Evolutionary conservation across 2,329 filamentous ascomycete genomes (phyloP).

Genomic region (Aureobasidium sp.): DNA sequence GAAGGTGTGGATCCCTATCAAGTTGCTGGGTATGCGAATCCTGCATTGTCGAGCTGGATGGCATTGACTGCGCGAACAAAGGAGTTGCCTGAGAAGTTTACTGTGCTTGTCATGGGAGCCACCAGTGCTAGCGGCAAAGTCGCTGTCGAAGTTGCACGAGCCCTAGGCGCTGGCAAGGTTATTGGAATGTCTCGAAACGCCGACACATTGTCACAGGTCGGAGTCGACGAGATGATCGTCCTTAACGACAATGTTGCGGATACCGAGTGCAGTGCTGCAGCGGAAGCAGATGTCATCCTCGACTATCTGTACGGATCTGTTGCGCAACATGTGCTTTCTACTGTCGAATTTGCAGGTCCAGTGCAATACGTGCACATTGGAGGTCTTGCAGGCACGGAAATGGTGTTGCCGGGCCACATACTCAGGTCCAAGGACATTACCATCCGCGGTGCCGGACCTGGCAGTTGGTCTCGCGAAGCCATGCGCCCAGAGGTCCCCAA

Average conservation of each 20-base stretch:
- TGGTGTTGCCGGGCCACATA: slow-evolving; percentile 37
- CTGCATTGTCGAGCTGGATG: slow-evolving; percentile 53
- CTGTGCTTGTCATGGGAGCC: slow-evolving; percentile 47
- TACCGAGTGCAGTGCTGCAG: slow-evolving; percentile 43
- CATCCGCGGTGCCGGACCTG: slow-evolving; percentile 26
- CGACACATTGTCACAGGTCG: slow-evolving; percentile 36
- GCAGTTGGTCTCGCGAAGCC: slow-evolving; percentile 23
- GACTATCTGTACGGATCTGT: slow-evolving; percentile 52
- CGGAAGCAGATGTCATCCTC: slow-evolving; percentile 47
- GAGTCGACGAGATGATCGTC: slow-evolving; percentile 42
- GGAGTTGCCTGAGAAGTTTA: slow-evolving; percentile 38
- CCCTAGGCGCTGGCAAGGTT: slow-evolving; percentile 44
- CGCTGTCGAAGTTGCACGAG: slow-evolving; percentile 43
- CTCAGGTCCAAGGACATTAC: slow-evolving; percentile 46
- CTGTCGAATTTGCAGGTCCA: slow-evolving; percentile 33
- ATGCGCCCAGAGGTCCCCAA: slow-evolving; percentile 21
- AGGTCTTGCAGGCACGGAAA: slow-evolving; percentile 32
- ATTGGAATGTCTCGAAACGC: slow-evolving; percentile 47
- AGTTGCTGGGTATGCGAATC: slow-evolving; percentile 50
- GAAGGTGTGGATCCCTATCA: slow-evolving; percentile 41
- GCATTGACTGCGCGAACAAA: slow-evolving; percentile 42
- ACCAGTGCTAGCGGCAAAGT: slow-evolving; percentile 48
- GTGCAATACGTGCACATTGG: slow-evolving; percentile 51
- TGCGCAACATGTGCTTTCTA: slow-evolving; percentile 36
- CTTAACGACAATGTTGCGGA: slow-evolving; percentile 34